Evolutionary conservation across 2,329 filamentous ascomycete species (phyloP), one percentile per base, ranked within the genome.

Genomic region (Thielaviopsis euricoi): DNA sequence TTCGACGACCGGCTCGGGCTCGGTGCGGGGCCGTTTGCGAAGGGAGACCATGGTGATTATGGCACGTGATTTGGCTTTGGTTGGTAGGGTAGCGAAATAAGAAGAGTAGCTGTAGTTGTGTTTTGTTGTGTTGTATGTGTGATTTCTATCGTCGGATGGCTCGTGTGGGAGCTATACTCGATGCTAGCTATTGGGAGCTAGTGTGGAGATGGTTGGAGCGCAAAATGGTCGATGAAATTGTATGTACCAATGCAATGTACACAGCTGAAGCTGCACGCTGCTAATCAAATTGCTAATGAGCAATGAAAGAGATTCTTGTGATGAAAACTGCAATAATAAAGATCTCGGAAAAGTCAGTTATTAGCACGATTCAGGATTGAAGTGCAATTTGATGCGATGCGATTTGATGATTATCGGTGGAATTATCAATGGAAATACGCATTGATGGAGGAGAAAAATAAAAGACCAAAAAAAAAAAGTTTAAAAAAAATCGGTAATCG

Each of bases 41-140:
- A 60, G 55, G 12, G 59, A 60, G 55, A 60, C 59, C 59, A 60
- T 60, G 26, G 17, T 59, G 29, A 21, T n/a, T 7, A 43, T 26
- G 29, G 40, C 40, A 26, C 7, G 37, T 43, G 37, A n/a, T 15
- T 21, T 48, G 43, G 15, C 7, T 4, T n/a, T 4, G 7, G 17
- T 43, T 15, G 37, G 37, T 15, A 43, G 6, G n/a, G 37, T 15
- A 43, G 6, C 17, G 37, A n/a, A n/a, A 15, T n/a, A n/a, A 10
- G 37, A n/a, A 15, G 12, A 10, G 9, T 33, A 33, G 37, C 15
- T 12, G 37, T 40, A 12, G 5, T 12, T 13, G 37, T 13, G 37
- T 40, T 13, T 40, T 4, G 3, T 2, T 21, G 3, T 10, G 2
- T 43, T 48, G 17, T 19, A 6, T 19, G 43, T 48, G 43, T 48